Percentiles rank a stretch among this genome's conserved stretches.
Conservation (phyloP, 306 rosid species). For the Mucuna pruriens region DNA sequence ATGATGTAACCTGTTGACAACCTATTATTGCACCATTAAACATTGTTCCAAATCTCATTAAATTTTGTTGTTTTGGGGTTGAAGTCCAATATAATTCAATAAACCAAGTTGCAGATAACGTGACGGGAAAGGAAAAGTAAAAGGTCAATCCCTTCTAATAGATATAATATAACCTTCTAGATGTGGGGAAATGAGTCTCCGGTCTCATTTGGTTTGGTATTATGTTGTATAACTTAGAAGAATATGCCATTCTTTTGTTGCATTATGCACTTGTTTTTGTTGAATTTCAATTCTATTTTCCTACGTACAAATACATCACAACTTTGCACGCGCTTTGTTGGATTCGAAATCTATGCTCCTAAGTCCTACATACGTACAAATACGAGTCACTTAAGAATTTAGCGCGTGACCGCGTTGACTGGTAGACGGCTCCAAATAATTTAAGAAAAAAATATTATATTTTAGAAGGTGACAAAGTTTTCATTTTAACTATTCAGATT, state of each 20-base stretch:
- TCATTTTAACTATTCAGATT: neutral
- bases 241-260: neutral
- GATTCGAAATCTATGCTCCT: neutral
- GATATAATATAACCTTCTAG: conserved; percentile 1
- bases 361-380: neutral
- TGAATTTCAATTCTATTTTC: too few species aligned
- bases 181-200: neutral
- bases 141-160: conserved; percentile 14
- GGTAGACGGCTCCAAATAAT: neutral
- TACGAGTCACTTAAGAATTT: neutral
- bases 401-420: conserved; percentile 25
- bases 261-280: neutral
- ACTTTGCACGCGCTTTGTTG: neutral
- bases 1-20: neutral
- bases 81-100: neutral
- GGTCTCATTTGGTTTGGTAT: neutral
- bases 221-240: neutral
- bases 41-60: neutral
- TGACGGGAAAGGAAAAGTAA: neutral
- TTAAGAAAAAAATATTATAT: neutral
- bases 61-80: neutral
- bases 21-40: neutral
- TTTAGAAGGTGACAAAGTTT: neutral
- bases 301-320: neutral
- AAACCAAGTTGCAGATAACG: neutral